Evolutionary conservation across 768 basidiomycete genomes (phyloP).

Genomic region (Boletus sensibilis): DNA sequence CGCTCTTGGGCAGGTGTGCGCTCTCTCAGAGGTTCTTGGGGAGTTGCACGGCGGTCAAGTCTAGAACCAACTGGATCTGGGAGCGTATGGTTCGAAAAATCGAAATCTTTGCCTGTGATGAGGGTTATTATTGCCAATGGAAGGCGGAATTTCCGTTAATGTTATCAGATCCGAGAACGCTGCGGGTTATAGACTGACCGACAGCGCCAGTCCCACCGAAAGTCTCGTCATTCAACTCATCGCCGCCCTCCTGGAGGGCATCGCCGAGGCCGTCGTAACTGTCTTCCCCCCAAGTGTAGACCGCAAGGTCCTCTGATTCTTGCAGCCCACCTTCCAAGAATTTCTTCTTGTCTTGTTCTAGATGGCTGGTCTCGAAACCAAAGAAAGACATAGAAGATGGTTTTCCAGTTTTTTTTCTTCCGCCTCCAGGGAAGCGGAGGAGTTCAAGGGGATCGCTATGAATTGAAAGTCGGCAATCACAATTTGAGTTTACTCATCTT

Average conservation of each 20-base stretch:
- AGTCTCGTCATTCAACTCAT: constrained; percentile 96
- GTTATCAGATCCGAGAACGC: constrained; percentile 13
- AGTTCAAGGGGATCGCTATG: constrained; percentile 5
- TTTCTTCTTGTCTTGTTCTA: constrained; percentile 63
- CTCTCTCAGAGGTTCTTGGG: constrained; percentile 26
- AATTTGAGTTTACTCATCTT: constrained; percentile 8
- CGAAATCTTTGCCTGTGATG: constrained; percentile 81
- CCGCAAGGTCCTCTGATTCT: constrained; percentile 78
- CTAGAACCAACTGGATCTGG: constrained; percentile 21
- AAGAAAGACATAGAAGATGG: constrained; percentile 72
- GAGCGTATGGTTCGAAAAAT: constrained; percentile 61
- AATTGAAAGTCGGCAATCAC: constrained; percentile 21
- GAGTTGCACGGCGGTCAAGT: constrained; percentile 19
- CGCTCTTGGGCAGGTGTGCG: constrained; percentile 31
- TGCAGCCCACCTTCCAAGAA: constrained; percentile 49
- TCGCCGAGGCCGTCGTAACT: constrained; percentile 89
- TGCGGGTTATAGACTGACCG: constrained; percentile 52
- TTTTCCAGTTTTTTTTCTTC: constrained; percentile 13
- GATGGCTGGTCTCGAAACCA: constrained; percentile 60
- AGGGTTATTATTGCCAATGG: not conserved
- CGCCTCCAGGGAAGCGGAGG: constrained; percentile 17
- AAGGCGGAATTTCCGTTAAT: not conserved
- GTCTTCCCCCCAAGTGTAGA: constrained; percentile 91
- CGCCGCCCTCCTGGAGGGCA: constrained; percentile 82
- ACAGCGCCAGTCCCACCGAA: constrained; percentile 74